Base-by-base conservation (phyloP, 345 rosid species). In the Populus nigra region DNA sequence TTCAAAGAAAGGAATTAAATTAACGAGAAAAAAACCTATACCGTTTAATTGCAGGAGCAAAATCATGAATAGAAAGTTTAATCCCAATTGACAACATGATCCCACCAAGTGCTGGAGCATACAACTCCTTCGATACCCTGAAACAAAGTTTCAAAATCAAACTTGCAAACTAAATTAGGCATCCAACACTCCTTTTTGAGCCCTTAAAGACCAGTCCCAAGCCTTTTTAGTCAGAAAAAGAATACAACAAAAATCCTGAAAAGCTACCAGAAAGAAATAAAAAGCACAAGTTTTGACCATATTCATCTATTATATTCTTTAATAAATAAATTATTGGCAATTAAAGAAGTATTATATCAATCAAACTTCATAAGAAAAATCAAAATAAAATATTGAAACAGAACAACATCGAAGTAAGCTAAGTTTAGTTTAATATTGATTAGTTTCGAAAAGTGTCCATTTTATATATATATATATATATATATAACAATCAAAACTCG, bases 21-120 rank as follows among this genome's bases (percentile, higher is more conserved):
- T 35, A 27, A n/a, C 5, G 23, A 68, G 36, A 50, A 39, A 76
- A 50, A 5, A 63, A 61, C 79, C 25, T 59, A 31, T 68, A 95
- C 98, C 99, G 90, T 81, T 88, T 93, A 72, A 92, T 80, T 36
- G 94, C 99, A 73, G 93, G 96, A 72, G 98, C 90, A 82, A 95
- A 93, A 86, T 95, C 99, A 45, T 90, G 74, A 71, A 95, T 8
- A 0, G 99, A 95, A 72, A 95, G 96, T 84, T 78, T 86, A 72
- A 95, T 95, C 79, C 99, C 99, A 73, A 95, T 95, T 6, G 99
- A 95, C 77, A 95, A 79, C 98, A 95, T 93, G 71, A 83, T 95
- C 76, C 99, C 99, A 49, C 99, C 98, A 77, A 95, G 96, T 72
- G 99, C 97, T 71, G 99, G 99, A 57, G 99, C 98, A 74, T 95